phyloP scores from a whole-genome alignment of 2,329 filamentous ascomycete species.

The Didymella pomorum region DNA sequence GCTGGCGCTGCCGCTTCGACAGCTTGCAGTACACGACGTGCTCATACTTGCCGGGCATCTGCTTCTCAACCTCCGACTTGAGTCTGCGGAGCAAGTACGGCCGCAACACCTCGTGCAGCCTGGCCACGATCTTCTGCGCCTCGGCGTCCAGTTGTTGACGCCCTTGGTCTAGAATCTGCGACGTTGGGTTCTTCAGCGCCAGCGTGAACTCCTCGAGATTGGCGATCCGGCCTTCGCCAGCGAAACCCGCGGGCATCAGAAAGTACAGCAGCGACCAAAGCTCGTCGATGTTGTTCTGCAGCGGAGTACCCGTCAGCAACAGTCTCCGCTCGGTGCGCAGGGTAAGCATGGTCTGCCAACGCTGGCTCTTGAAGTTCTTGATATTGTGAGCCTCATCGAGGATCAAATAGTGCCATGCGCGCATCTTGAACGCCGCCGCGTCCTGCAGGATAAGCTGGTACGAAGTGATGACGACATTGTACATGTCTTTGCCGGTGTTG shows the following conservation, averaged over 20 bases:
- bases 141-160: slow-evolving; percentile 94
- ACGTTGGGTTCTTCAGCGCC: slow-evolving; percentile 94
- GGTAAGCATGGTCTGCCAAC: slow-evolving; percentile 93
- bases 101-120: slow-evolving; percentile 91
- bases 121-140: slow-evolving; percentile 87
- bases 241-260: slow-evolving; percentile 86
- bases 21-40: slow-evolving; percentile 95
- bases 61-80: slow-evolving; percentile 97
- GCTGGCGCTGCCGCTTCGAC: slow-evolving; percentile 91
- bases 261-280: slow-evolving; percentile 98
- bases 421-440: slow-evolving; percentile 89
- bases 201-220: slow-evolving; percentile 95
- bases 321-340: slow-evolving; percentile 91
- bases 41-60: slow-evolving; percentile 98
- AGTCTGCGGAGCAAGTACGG: slow-evolving; percentile 90
- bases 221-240: slow-evolving; percentile 87
- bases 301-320: slow-evolving; percentile 88
- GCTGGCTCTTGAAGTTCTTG: slow-evolving; percentile 98
- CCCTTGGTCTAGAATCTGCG: slow-evolving; percentile 94
- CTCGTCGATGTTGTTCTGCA: slow-evolving; percentile 97
- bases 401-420: slow-evolving; percentile 97
- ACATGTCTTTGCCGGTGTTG: slow-evolving; percentile 76
- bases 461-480: slow-evolving; percentile 97
- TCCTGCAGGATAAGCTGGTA: slow-evolving; percentile 97
- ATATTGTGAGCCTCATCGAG: slow-evolving; percentile 99